Conservation (phyloP, 1,139 yeast species). For the Cylindricascospora bacillispora region DNA sequence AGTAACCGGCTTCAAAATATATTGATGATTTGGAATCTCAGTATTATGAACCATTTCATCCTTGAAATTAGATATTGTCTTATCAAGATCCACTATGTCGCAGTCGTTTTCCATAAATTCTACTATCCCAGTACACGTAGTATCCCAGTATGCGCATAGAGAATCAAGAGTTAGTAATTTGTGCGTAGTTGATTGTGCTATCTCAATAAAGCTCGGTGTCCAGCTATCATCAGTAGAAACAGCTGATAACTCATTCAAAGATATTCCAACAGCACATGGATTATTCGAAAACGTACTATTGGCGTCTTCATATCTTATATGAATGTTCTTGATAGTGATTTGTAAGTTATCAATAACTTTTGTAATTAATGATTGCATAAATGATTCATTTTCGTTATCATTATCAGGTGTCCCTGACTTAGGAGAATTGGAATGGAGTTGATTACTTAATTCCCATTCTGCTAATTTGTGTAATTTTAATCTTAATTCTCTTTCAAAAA, state of each 20-base stretch:
- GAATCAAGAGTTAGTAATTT: constrained; percentile 68
- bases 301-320: constrained; percentile 80
- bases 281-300: constrained; percentile 41
- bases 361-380: constrained; percentile 76
- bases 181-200: constrained; percentile 53
- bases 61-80: constrained; percentile 33
- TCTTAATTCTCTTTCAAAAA: constrained; percentile 46
- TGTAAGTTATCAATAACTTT: constrained; percentile 90
- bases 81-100: constrained; percentile 7
- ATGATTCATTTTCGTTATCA: constrained; percentile 65
- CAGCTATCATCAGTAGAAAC: constrained; percentile 78
- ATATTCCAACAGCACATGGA: constrained; percentile 76
- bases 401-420: constrained; percentile 25
- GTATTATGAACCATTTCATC: constrained; percentile 26
- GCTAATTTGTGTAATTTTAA: constrained; percentile 57
- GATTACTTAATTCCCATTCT: constrained; percentile 50
- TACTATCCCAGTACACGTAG: constrained; percentile 36
- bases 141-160: constrained; percentile 76
- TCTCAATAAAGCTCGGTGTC: constrained; percentile 76
- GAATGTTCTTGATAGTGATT: constrained; percentile 84
- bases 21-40: constrained; percentile 36
- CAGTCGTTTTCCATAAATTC: constrained; percentile 28
- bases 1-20: constrained; percentile 72
- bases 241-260: constrained; percentile 79
- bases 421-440: constrained; percentile 15